Base-by-base conservation (phyloP, 1,284 basidiomycete species). In the Trametes pubescens region DNA sequence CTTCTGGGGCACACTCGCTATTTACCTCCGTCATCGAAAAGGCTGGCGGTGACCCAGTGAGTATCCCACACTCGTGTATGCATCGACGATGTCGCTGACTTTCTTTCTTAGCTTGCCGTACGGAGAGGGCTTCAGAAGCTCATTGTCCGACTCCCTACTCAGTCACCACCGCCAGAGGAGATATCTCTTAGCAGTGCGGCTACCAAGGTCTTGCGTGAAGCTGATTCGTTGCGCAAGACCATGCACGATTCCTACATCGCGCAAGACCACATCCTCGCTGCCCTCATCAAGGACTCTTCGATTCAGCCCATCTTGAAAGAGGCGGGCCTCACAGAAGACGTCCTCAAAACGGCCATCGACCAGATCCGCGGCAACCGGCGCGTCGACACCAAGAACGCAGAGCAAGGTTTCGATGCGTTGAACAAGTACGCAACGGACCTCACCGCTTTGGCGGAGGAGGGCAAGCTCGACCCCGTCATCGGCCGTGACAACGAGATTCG, bases 201-300 rank as follows among this genome's bases (percentile, higher is more conserved):
- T 13, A 74, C 86, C 68, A 90, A 91, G 72, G 86, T 95, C 49
- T 78, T 98, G 29, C 86, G 89, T 22, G 92, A 94, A 68, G 94
- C 96, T 0, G 91, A 94, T 66, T 84, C 81, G 21, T 79, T 94
- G 10, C 92, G 93, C 74, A 95, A 95, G 78, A 92, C 88, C 10
- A 93, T 93, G 91, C 92, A 95, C 75, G 97, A 98, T 77, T 89
- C 92, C 7, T 98, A 92, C 77, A 92, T 99, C 65, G 96, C 96
- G 0, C 92, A 98, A 75, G 96, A 99, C 71, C 83, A 89, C 73
- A 75, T 93, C 21, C 74, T 89, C 34, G 80, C 91, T 51, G 94
- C 93, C 1, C 84, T 96, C 53, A 74, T 94, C 66, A 89, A 93
- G 69, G 93, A 96, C 67, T 64, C 86, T 1, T 83, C 84, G 2